Percentiles rank a stretch among this genome's conserved stretches.
phyloP scores from a whole-genome alignment of 176 grass and related monocot genomes.

The Cocos nucifera region DNA sequence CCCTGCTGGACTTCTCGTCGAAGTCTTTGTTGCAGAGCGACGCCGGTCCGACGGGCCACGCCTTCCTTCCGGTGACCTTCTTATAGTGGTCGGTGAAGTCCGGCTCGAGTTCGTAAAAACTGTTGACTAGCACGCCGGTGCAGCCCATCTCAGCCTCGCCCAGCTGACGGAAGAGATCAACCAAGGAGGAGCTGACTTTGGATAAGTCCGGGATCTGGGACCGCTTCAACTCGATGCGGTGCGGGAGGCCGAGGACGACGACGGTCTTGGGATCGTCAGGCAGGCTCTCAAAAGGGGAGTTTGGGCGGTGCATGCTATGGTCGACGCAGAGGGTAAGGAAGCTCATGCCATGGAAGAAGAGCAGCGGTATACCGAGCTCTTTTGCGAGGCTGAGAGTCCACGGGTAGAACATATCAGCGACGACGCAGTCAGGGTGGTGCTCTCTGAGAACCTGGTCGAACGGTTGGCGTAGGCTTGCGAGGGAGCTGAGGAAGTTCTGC shows the following conservation, averaged over 20 bases:
- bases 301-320: neutral
- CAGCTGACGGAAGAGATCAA: too few relatives aligned
- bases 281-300: neutral
- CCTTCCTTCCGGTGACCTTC: too few relatives aligned
- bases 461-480: neutral
- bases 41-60: too few relatives aligned
- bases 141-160: too few relatives aligned
- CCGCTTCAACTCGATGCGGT: neutral
- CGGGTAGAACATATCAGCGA: constrained; percentile 2
- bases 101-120: too few relatives aligned
- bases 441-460: neutral
- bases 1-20: too few relatives aligned
- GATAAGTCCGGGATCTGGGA: too few relatives aligned
- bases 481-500: neutral
- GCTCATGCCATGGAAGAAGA: constrained; percentile 3
- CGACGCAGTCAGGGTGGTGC: neutral
- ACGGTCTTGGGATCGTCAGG: neutral
- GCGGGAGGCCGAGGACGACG: constrained; percentile 13
- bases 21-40: too few relatives aligned
- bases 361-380: neutral
- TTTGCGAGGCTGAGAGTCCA: neutral
- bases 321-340: neutral
- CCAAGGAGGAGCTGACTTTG: too few relatives aligned
- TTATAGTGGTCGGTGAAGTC: too few relatives aligned
- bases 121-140: too few relatives aligned